Evolutionary conservation across 768 basidiomycete species (phyloP).

Genomic region (Lactifluus hygrophoroides): DNA sequence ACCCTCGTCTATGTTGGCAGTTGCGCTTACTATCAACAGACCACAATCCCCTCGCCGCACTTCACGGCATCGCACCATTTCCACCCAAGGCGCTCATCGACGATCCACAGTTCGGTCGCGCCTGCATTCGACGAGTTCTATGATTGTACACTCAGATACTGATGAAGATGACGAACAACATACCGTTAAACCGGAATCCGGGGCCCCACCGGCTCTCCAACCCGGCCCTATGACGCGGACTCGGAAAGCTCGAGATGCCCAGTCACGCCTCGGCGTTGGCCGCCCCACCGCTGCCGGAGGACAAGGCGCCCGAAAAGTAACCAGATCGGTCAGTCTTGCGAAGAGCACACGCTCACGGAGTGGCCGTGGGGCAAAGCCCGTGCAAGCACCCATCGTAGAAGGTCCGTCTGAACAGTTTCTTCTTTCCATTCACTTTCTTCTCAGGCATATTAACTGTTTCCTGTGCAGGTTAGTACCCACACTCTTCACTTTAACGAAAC

Average conservation of each 20-base stretch:
- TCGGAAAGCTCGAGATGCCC: slow-evolving; percentile 65
- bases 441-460: neutral
- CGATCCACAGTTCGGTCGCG: slow-evolving; percentile 13
- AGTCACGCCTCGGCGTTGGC: slow-evolving; percentile 63
- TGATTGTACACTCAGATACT: slow-evolving; percentile 21
- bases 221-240: slow-evolving; percentile 36
- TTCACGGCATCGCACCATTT: slow-evolving; percentile 10
- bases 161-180: slow-evolving; percentile 14
- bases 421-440: neutral
- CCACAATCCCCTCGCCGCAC: slow-evolving; percentile 11
- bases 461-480: slow-evolving; percentile 2
- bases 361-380: slow-evolving; percentile 41
- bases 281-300: slow-evolving; percentile 60
- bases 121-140: slow-evolving; percentile 17
- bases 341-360: slow-evolving; percentile 42
- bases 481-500: neutral
- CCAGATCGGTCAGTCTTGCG: slow-evolving; percentile 47
- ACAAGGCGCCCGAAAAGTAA: slow-evolving; percentile 53
- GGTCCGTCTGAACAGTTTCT: slow-evolving; percentile 16
- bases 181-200: slow-evolving; percentile 23
- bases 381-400: slow-evolving; percentile 49
- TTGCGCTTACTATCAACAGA: slow-evolving; percentile 9
- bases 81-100: slow-evolving; percentile 6
- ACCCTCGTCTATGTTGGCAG: neutral
- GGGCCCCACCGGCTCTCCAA: slow-evolving; percentile 23